phyloP scores from a whole-genome alignment of 805 yeast genomes.

The Metschnikowia continentalis region DNA sequence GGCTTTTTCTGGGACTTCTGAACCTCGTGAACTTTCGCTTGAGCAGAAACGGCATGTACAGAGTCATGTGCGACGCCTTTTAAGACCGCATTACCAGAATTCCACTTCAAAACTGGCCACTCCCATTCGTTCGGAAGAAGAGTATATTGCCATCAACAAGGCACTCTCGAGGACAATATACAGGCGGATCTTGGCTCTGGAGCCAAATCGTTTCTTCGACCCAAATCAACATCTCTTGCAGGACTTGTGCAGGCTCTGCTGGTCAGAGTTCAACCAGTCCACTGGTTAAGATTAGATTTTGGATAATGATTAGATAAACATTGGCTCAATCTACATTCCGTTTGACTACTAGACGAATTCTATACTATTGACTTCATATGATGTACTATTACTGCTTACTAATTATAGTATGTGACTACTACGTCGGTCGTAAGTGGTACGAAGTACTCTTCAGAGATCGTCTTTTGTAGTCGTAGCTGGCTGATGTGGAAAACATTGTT shows the following conservation, averaged over 20 bases:
- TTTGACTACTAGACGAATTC: no score
- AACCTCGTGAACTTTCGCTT: conserved; percentile 20
- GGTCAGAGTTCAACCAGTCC: not conserved
- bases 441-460: no score
- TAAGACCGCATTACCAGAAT: conserved; percentile 45
- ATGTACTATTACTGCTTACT: no score
- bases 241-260: conserved; percentile 5
- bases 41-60: conserved; percentile 58
- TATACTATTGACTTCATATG: no score
- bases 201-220: not conserved
- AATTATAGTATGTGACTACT: no score
- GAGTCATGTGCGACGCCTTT: conserved; percentile 46
- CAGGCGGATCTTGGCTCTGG: conserved; percentile 21
- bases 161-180: conserved; percentile 59
- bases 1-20: no score
- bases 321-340: no score
- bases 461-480: no score
- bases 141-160: conserved; percentile 60
- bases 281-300: no score
- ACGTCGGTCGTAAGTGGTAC: no score
- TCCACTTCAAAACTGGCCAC: not conserved
- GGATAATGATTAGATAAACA: no score
- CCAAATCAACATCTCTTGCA: not conserved
- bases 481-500: no score
- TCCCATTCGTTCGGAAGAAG: conserved; percentile 26